phyloP scores from a whole-genome alignment of 2,329 filamentous ascomycete species.

The Xylariaceae sp. region DNA sequence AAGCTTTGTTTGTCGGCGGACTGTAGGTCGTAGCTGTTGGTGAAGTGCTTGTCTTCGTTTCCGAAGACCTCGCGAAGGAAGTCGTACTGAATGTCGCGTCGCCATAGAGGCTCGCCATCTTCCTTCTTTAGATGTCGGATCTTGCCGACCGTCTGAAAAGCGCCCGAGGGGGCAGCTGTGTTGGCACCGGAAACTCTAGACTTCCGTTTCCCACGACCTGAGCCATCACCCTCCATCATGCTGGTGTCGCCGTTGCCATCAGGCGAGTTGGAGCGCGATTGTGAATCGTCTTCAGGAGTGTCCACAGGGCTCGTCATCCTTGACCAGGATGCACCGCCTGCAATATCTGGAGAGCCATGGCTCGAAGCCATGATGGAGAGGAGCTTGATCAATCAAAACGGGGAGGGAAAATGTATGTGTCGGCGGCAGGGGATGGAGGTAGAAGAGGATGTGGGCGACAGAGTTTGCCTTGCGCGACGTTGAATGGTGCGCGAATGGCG shows the following conservation, averaged over 20 bases:
- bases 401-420: background rate
- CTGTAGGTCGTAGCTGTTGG: slow-evolving; percentile 74
- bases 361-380: slow-evolving; percentile 27
- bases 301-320: slow-evolving; percentile 24
- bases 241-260: slow-evolving; percentile 27
- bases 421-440: background rate
- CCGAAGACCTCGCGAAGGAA: slow-evolving; percentile 80
- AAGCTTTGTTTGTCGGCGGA: slow-evolving; percentile 68
- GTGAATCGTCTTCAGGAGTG: slow-evolving; percentile 9
- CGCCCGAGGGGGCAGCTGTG: slow-evolving; percentile 13
- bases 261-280: slow-evolving; percentile 9
- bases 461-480: too few species aligned
- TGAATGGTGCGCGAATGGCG: background rate
- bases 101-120: slow-evolving; percentile 82
- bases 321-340: slow-evolving; percentile 21
- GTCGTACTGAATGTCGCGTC: slow-evolving; percentile 84
- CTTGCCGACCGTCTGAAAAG: slow-evolving; percentile 52
- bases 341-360: slow-evolving; percentile 21
- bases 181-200: slow-evolving; percentile 21
- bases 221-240: slow-evolving; percentile 24
- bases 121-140: slow-evolving; percentile 85
- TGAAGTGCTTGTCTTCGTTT: slow-evolving; percentile 73
- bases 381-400: slow-evolving; percentile 1
- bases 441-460: background rate
- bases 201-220: slow-evolving; percentile 26